These are phyloP conservation scores for Ceratorhiza oryzae-sativae DNA, from an alignment of 1,284 basidiomycete genomes.

Conservation along the genomic window DNA sequence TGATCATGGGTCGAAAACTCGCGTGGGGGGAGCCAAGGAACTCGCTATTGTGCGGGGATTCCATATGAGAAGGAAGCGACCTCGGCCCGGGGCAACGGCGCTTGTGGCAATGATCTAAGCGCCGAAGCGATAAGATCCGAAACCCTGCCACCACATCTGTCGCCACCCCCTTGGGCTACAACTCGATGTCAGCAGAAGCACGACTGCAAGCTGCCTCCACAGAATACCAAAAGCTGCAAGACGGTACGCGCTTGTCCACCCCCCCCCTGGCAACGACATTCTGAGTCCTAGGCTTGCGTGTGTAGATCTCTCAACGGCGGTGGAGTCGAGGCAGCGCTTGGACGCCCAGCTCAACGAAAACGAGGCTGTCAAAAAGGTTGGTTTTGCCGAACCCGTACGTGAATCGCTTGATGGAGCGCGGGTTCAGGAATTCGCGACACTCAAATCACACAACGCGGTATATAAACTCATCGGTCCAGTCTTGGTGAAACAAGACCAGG, in stretches of 20 bases:
- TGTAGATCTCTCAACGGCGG: constrained; percentile 68
- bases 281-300: background rate
- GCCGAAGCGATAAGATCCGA: constrained; percentile 4
- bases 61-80: too few relatives aligned
- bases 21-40: too few relatives aligned
- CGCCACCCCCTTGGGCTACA: background rate
- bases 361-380: constrained; percentile 87
- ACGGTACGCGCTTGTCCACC: constrained; percentile 51
- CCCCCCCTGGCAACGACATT: background rate
- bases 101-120: background rate
- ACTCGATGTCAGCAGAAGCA: constrained; percentile 50
- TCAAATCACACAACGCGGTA: constrained; percentile 80
- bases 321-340: constrained; percentile 82
- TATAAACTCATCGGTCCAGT: constrained; percentile 95
- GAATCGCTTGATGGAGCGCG: background rate
- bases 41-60: too few relatives aligned
- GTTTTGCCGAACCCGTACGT: constrained; percentile 23
- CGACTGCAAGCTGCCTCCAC: constrained; percentile 69
- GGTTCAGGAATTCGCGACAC: constrained; percentile 78
- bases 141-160: too few relatives aligned
- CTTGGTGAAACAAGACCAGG: constrained; percentile 87
- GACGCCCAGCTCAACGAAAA: constrained; percentile 93
- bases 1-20: too few relatives aligned
- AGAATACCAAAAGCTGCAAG: constrained; percentile 83
- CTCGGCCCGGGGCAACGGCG: too few relatives aligned